phyloP scores from a whole-genome alignment of 805 yeast genomes.

The Yarrowia deformans region DNA sequence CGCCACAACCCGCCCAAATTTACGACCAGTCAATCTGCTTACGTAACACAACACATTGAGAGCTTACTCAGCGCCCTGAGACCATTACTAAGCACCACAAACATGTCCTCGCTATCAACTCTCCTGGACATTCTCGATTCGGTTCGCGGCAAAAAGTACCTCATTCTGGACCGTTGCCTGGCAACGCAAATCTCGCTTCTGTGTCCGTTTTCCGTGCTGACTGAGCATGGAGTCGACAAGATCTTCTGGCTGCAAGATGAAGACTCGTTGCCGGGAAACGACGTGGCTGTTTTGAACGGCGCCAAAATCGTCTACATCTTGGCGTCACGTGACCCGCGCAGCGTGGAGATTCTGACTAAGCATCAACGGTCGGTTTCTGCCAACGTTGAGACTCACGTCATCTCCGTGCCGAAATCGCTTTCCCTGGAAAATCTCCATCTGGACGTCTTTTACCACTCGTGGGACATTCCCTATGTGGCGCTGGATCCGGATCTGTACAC shows the following conservation, averaged over 20 bases:
- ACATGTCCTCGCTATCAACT: neutral
- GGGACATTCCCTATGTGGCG: slow-evolving; percentile 22
- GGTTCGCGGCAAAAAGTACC: slow-evolving; percentile 44
- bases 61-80: no score
- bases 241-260: slow-evolving; percentile 56
- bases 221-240: slow-evolving; percentile 58
- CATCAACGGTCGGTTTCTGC: neutral
- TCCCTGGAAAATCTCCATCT: neutral
- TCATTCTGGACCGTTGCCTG: slow-evolving; percentile 57
- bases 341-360: neutral
- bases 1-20: no score
- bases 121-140: slow-evolving; percentile 27
- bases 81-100: no score
- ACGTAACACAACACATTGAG: neutral
- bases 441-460: slow-evolving; percentile 18
- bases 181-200: slow-evolving; percentile 61
- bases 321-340: slow-evolving; percentile 11
- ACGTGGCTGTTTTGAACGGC: neutral
- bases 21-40: neutral
- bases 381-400: slow-evolving; percentile 29
- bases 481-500: slow-evolving; percentile 23
- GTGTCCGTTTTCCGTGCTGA: slow-evolving; percentile 62
- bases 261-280: slow-evolving; percentile 33
- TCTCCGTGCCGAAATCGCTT: neutral
- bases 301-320: slow-evolving; percentile 20